Conservation (phyloP, 2,329 filamentous ascomycete genomes). For the Exutisphaerella laricina region DNA sequence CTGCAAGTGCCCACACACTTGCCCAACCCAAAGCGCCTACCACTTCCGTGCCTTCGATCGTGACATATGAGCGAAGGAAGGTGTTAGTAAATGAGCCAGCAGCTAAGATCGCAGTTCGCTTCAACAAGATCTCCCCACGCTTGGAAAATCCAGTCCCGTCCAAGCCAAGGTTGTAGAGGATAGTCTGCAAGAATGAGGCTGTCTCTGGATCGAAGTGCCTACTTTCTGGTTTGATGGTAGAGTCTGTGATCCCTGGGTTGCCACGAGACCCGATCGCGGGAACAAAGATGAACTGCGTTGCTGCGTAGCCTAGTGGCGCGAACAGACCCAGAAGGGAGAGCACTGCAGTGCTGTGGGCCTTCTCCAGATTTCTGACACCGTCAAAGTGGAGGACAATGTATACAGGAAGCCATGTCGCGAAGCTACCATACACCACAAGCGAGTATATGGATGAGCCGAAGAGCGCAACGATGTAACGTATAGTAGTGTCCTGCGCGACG, state of each 20-base stretch:
- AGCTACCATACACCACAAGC: slow-evolving; percentile 63
- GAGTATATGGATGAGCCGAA: slow-evolving; percentile 70
- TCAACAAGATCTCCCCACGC: slow-evolving; percentile 56
- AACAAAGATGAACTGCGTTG: slow-evolving; percentile 71
- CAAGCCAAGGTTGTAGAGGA: slow-evolving; percentile 61
- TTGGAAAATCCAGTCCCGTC: slow-evolving; percentile 58
- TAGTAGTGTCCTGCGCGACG: slow-evolving; percentile 54
- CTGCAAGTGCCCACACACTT: slow-evolving; percentile 65
- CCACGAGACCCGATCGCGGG: slow-evolving; percentile 49
- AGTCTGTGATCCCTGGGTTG: slow-evolving; percentile 26
- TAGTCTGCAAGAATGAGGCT: slow-evolving; percentile 62
- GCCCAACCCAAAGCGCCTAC: slow-evolving; percentile 68
- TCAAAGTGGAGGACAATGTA: slow-evolving; percentile 71
- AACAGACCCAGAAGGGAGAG: slow-evolving; percentile 47
- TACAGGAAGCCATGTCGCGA: slow-evolving; percentile 63
- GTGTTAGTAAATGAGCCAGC: slow-evolving; percentile 47
- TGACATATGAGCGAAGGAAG: slow-evolving; percentile 60
- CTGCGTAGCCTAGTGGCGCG: slow-evolving; percentile 65
- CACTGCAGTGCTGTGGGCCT: slow-evolving; percentile 59
- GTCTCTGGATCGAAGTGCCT: slow-evolving; percentile 58
- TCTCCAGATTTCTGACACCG: slow-evolving; percentile 62
- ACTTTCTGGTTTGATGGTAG: slow-evolving; percentile 34
- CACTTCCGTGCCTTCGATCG: slow-evolving; percentile 64
- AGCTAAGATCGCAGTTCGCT: slow-evolving; percentile 49
- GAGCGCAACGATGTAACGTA: slow-evolving; percentile 59